Evolutionary conservation across 1,139 yeast genomes (phyloP).

Genomic region (Candida tetrigidarum): DNA sequence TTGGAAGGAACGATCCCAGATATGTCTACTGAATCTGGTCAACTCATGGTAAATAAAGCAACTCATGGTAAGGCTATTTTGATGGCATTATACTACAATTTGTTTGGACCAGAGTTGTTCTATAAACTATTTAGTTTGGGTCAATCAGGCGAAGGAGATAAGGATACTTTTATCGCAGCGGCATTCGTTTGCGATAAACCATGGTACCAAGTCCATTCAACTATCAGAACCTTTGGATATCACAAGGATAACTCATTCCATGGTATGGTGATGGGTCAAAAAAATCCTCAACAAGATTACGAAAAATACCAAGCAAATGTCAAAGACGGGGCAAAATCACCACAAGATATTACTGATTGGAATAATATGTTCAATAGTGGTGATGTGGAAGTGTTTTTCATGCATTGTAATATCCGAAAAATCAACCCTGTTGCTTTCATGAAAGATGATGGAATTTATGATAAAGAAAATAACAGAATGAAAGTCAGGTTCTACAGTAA

Average conservation of each 20-base stretch:
- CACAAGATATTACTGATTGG: slow-evolving; percentile 9
- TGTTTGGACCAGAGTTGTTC: slow-evolving; percentile 59
- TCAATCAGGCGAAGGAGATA: slow-evolving; percentile 67
- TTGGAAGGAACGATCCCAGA: slow-evolving; percentile 60
- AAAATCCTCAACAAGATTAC: slow-evolving; percentile 29
- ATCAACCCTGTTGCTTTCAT: slow-evolving; percentile 14
- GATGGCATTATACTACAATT: slow-evolving; percentile 57
- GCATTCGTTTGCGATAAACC: slow-evolving; percentile 42
- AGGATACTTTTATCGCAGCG: slow-evolving; percentile 64
- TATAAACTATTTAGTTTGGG: slow-evolving; percentile 63
- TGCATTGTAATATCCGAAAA: slow-evolving; percentile 18
- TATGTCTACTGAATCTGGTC: slow-evolving; percentile 65
- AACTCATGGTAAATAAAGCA: slow-evolving; percentile 54
- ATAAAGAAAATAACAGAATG: slow-evolving; percentile 14
- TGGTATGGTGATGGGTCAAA: slow-evolving; percentile 39
- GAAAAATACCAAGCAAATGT: slow-evolving; percentile 12
- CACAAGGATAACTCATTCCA: slow-evolving; percentile 20
- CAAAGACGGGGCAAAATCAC: slow-evolving; percentile 15
- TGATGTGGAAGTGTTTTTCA: slow-evolving; percentile 19
- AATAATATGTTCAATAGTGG: slow-evolving; percentile 20
- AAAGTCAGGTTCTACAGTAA: slow-evolving; percentile 15
- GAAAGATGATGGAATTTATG: slow-evolving; percentile 8
- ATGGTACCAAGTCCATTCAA: slow-evolving; percentile 50
- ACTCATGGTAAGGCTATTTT: slow-evolving; percentile 56
- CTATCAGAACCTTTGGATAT: slow-evolving; percentile 30